These are phyloP conservation scores for Fusarium buxicola DNA, from an alignment of 2,329 filamentous ascomycete genomes.

Conservation along the genomic window DNA sequence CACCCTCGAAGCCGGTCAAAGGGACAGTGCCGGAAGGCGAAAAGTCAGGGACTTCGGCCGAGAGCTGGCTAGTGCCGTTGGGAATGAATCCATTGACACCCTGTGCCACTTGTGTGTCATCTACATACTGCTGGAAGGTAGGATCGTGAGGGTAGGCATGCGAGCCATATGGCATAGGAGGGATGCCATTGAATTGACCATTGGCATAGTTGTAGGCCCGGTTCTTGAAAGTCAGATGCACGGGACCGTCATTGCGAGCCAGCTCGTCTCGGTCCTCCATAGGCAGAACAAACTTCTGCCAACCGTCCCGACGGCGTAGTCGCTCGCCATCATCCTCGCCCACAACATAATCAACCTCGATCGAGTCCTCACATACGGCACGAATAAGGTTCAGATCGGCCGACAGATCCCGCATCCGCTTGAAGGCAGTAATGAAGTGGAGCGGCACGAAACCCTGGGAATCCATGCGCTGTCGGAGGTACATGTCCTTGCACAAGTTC, in stretches of 20 bases:
- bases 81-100: slow-evolving; percentile 48
- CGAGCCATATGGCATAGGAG: slow-evolving; percentile 49
- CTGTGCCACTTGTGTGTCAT: slow-evolving; percentile 52
- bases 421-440: slow-evolving; percentile 84
- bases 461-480: slow-evolving; percentile 91
- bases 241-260: slow-evolving; percentile 78
- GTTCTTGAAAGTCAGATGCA: slow-evolving; percentile 54
- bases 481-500: slow-evolving; percentile 94
- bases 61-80: slow-evolving; percentile 50
- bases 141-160: slow-evolving; percentile 46
- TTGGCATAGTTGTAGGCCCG: slow-evolving; percentile 45
- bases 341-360: slow-evolving; percentile 77
- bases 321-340: slow-evolving; percentile 84
- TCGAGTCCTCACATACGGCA: slow-evolving; percentile 78
- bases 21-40: slow-evolving; percentile 49
- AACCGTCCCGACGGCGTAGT: slow-evolving; percentile 78
- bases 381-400: slow-evolving; percentile 79
- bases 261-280: slow-evolving; percentile 77
- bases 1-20: slow-evolving; percentile 25
- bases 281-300: slow-evolving; percentile 83
- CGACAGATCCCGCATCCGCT: slow-evolving; percentile 66
- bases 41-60: slow-evolving; percentile 56
- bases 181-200: slow-evolving; percentile 49
- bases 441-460: slow-evolving; percentile 91
- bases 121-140: slow-evolving; percentile 49